Percentiles rank a stretch among this genome's conserved stretches.
Evolutionary conservation across 495 filamentous ascomycete species (phyloP).

Genomic region (Sordaria brevicollis): DNA sequence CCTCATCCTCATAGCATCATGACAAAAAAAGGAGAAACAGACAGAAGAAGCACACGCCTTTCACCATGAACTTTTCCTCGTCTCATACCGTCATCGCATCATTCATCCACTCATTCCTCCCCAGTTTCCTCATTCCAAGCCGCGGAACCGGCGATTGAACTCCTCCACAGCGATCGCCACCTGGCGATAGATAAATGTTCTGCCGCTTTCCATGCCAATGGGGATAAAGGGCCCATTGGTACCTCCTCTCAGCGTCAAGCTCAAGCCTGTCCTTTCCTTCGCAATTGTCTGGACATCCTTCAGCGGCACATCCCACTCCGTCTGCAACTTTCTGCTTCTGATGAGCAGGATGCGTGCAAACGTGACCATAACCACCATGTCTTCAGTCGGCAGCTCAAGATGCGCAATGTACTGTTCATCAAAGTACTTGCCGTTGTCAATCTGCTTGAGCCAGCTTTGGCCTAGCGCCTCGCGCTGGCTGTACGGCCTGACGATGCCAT

Average conservation of each 20-base stretch:
- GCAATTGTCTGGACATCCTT: slow-evolving; percentile 95
- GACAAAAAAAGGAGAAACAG: neutral
- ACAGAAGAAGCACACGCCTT: neutral
- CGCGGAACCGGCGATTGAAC: slow-evolving; percentile 44
- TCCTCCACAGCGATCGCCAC: slow-evolving; percentile 48
- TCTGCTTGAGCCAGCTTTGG: slow-evolving; percentile 97
- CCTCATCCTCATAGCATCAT: neutral
- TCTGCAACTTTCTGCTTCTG: slow-evolving; percentile 67
- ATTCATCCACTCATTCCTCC: neutral
- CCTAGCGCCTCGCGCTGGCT: slow-evolving; percentile 91
- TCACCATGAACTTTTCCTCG: neutral
- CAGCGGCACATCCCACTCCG: slow-evolving; percentile 90
- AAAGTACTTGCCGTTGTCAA: slow-evolving; percentile 95
- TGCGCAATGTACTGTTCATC: slow-evolving; percentile 96
- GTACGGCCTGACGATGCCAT: slow-evolving; percentile 92
- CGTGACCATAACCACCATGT: slow-evolving; percentile 92
- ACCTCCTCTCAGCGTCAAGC: slow-evolving; percentile 75
- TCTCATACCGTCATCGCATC: neutral
- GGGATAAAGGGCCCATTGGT: slow-evolving; percentile 94
- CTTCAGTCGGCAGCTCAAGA: slow-evolving; percentile 77
- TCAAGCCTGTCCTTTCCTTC: slow-evolving; percentile 92
- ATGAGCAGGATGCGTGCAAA: slow-evolving; percentile 88
- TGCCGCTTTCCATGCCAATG: slow-evolving; percentile 72
- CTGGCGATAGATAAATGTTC: slow-evolving; percentile 74
- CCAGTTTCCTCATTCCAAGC: slow-evolving; percentile 22